Evolutionary conservation across 2,329 filamentous ascomycete species (phyloP), one percentile per base, ranked within the genome.

Genomic region (Chrysoporthe puriensis): DNA sequence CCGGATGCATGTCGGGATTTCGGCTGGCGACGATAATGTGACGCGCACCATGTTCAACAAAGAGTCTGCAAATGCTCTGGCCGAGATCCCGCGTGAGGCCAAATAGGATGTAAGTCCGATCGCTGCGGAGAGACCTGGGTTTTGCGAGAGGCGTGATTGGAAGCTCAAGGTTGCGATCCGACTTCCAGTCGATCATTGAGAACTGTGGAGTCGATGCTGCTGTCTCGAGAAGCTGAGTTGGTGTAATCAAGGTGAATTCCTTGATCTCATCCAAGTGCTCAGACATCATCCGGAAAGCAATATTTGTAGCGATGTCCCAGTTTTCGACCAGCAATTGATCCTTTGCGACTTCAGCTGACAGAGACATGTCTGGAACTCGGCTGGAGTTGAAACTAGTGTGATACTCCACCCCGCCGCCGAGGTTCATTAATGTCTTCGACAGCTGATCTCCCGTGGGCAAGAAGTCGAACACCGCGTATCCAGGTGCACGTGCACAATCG

Each of bases 31-130:
- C 70, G 0, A 82, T 76, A 48, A 83, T 74, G 70, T 81, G 68
- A 0, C 76, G 73, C 0, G 81, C 81, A 0, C 81, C 81, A 4
- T 78, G 75, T 13, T 74, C 57, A 2, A 77, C 71, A 34, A 83
- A 75, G 0, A 83, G 73, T 1, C 75, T 74, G 67, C 77, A 79
- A n/a, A 83, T 67, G 61, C 79, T 82, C 71, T 83, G 81, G 14
- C 80, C 81, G 18, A 82, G 74, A 66, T 83, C 81, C n/a, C 79
- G 77, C 0, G 80, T 82, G 56, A 82, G 70, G 8, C 81, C 81
- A 8, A 79, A 72, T 0, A 83, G 70, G 13, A 81, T 64, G 64
- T 83, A 82, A 0, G 80, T 81, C 67, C 76, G 77, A 63, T 76
- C 54, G 0, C 74, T 70, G 3, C 70, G 73, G 54, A 83, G 71